Conservation (phyloP, 192 early-diverging fungal species). For the Backusella sp. region DNA sequence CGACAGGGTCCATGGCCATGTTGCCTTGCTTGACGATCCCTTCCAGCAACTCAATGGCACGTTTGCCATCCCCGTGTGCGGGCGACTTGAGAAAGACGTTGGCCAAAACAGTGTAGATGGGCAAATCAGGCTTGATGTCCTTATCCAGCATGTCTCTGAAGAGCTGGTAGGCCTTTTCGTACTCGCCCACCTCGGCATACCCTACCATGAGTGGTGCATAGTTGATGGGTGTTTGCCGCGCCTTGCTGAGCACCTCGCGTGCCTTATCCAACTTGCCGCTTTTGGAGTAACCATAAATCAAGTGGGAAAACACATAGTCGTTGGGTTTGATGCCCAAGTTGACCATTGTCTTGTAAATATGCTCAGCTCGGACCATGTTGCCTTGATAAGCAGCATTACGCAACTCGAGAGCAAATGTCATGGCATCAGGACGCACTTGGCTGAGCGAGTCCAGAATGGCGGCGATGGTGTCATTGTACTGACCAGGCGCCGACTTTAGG, state of each 20-base stretch:
- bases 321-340: constrained; percentile 18
- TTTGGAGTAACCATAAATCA: constrained; percentile 22
- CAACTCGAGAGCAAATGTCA: constrained; percentile 17
- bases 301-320: constrained; percentile 20
- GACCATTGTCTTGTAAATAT: constrained; percentile 6
- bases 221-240: constrained; percentile 15
- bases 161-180: constrained; percentile 11
- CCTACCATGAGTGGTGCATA: constrained; percentile 22
- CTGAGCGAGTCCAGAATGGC: not conserved
- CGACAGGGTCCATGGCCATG: not conserved
- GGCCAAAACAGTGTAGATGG: constrained; percentile 26
- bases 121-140: constrained; percentile 11
- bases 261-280: constrained; percentile 19
- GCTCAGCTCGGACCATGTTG: constrained; percentile 15
- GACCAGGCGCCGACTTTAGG: not conserved
- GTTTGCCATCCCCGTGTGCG: not conserved
- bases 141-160: constrained; percentile 22
- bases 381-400: constrained; percentile 19
- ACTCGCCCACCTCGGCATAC: constrained; percentile 14
- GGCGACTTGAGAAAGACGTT: constrained; percentile 14
- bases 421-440: constrained; percentile 8
- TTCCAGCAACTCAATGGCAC: not conserved
- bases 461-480: not conserved
- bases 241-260: not conserved
- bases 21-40: not conserved